phyloP scores from a whole-genome alignment of 129 eudicot species.

The Chrysanthemum makinoi region DNA sequence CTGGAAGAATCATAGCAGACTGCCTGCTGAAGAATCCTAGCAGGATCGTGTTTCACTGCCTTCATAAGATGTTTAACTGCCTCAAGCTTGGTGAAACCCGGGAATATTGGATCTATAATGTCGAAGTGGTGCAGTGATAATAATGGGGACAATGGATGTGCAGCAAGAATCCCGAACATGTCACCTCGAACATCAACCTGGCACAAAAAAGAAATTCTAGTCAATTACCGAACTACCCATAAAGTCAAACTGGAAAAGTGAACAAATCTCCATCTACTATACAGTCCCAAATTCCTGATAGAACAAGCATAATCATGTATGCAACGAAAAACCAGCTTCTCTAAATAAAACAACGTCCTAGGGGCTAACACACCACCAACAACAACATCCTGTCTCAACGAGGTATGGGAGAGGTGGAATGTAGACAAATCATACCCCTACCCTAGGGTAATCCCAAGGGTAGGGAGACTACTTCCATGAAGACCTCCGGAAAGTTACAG shows the following conservation, averaged over 20 bases:
- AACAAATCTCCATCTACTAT: not conserved
- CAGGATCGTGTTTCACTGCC: constrained; percentile 56
- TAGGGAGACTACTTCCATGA: no score
- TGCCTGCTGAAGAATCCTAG: constrained; percentile 65
- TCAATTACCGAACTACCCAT: not conserved
- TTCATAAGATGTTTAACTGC: constrained; percentile 62
- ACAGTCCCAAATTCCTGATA: not conserved
- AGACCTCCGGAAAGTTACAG: no score
- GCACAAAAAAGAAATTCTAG: not conserved
- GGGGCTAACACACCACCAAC: no score
- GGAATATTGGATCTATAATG: constrained; percentile 72
- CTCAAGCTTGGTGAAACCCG: constrained; percentile 50
- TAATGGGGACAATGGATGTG: constrained; percentile 75
- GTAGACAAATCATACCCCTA: no score
- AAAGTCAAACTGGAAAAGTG: constrained; percentile 5
- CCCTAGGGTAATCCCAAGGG: no score
- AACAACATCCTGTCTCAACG: no score
- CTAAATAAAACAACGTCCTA: no score
- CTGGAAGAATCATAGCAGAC: constrained; percentile 66
- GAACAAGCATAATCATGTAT: not conserved
- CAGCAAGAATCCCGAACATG: constrained; percentile 68
- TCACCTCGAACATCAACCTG: constrained; percentile 78
- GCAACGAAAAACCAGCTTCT: not conserved
- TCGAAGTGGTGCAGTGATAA: constrained; percentile 83
- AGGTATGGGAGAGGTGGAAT: no score